These are phyloP conservation scores for Erythrobasidium hasegawianum DNA, from an alignment of 1,284 basidiomycete genomes.

Conservation along the genomic window DNA sequence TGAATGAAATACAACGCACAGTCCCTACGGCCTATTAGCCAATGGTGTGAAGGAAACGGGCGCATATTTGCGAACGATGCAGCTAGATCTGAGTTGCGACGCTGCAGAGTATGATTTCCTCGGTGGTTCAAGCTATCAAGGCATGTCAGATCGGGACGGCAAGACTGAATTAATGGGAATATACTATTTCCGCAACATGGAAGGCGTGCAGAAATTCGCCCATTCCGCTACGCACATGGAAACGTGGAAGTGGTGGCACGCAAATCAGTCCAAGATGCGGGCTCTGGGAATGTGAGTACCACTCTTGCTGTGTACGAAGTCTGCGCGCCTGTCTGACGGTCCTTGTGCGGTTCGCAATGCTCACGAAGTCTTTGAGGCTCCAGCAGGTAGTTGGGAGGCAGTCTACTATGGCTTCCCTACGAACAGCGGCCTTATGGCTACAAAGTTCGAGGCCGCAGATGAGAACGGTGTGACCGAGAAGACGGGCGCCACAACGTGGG, in stretches of 20 bases:
- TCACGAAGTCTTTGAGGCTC: conserved; percentile 23
- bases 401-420: conserved; percentile 12
- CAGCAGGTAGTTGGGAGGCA: conserved; percentile 26
- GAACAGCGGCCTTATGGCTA: conserved; percentile 13
- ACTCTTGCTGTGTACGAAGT: background rate
- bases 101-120: conserved; percentile 21
- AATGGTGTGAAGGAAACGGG: conserved; percentile 17
- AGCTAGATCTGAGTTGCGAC: background rate
- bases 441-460: no score
- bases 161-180: conserved; percentile 3
- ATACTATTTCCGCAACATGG: conserved; percentile 27
- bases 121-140: conserved; percentile 1
- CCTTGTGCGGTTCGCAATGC: background rate
- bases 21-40: conserved; percentile 12
- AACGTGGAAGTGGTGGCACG: conserved; percentile 27
- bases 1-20: background rate
- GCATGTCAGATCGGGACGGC: background rate
- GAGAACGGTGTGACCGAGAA: conserved; percentile 2
- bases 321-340: background rate
- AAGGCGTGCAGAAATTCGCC: conserved; percentile 33
- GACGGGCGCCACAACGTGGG: background rate
- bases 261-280: background rate
- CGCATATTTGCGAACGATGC: background rate
- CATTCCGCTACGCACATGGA: conserved; percentile 20
- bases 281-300: conserved; percentile 19